Evolutionary conservation across 768 basidiomycete species (phyloP).

Genomic region (Butyriboletus loyo): DNA sequence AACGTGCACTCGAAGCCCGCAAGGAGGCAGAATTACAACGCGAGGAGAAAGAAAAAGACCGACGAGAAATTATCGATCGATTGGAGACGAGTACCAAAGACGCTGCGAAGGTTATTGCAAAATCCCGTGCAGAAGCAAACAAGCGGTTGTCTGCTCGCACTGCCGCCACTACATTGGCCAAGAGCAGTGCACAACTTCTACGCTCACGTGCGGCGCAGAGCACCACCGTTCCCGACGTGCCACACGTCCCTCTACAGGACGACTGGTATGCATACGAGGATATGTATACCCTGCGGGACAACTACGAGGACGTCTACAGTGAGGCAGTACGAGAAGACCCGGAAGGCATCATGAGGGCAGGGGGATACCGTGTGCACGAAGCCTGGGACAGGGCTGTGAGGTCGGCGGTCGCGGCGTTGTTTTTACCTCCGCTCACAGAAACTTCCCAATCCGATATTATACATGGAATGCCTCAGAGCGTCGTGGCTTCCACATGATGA

Average conservation of each 20-base stretch:
- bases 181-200: slow-evolving; percentile 47
- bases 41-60: slow-evolving; percentile 68
- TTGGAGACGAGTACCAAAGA: slow-evolving; percentile 75
- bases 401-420: slow-evolving; percentile 69
- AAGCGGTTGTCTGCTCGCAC: slow-evolving; percentile 60
- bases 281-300: slow-evolving; percentile 50
- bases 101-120: slow-evolving; percentile 67
- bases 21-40: slow-evolving; percentile 74
- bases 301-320: slow-evolving; percentile 71
- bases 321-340: slow-evolving; percentile 73
- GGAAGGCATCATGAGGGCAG: slow-evolving; percentile 78
- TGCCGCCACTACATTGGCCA: slow-evolving; percentile 38
- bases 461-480: slow-evolving; percentile 34
- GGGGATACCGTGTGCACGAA: slow-evolving; percentile 78
- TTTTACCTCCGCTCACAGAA: slow-evolving; percentile 51
- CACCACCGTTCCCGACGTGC: slow-evolving; percentile 69
- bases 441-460: slow-evolving; percentile 3
- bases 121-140: slow-evolving; percentile 59
- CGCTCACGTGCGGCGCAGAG: slow-evolving; percentile 65
- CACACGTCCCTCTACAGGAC: slow-evolving; percentile 77
- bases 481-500: slow-evolving; percentile 41
- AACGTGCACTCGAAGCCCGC: slow-evolving; percentile 61
- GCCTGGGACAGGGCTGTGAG: slow-evolving; percentile 83
- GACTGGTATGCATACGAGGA: slow-evolving; percentile 75
- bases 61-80: slow-evolving; percentile 73